These are phyloP conservation scores for Selaginella moellendorffii DNA, from an alignment of 75 land plant genomes.

Conservation along the genomic window DNA sequence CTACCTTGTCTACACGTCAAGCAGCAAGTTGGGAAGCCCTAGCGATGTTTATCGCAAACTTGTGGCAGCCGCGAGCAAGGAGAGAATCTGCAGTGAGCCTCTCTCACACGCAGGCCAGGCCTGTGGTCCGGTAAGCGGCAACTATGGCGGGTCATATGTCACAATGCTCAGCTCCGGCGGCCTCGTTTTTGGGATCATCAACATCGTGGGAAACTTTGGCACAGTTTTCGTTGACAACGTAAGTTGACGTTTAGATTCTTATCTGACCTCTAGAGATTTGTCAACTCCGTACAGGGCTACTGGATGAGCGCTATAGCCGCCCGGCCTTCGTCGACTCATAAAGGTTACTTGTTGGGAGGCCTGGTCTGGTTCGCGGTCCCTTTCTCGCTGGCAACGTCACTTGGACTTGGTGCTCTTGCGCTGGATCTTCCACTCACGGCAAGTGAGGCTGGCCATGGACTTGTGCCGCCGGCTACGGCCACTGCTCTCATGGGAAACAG, in stretches of 20 bases:
- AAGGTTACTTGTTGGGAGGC: constrained; percentile 89
- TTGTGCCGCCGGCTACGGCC: constrained; percentile 91
- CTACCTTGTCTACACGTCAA: constrained; percentile 66
- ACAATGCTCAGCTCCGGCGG: constrained; percentile 96
- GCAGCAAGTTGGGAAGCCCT: constrained; percentile 83
- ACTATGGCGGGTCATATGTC: constrained; percentile 65
- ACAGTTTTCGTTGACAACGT: constrained; percentile 97
- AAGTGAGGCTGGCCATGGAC: constrained; percentile 65
- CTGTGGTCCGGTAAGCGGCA: constrained; percentile 81
- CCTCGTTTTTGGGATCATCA: constrained; percentile 86
- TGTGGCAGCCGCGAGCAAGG: constrained; percentile 35
- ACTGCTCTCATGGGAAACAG: constrained; percentile 83
- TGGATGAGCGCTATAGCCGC: constrained; percentile 92
- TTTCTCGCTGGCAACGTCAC: constrained; percentile 75
- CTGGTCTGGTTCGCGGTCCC: constrained; percentile 97
- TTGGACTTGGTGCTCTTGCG: constrained; percentile 92
- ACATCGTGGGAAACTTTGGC: constrained; percentile 88
- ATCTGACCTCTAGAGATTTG: not conserved
- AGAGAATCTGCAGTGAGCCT: constrained; percentile 52
- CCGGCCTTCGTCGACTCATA: constrained; percentile 84
- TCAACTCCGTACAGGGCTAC: constrained; percentile 51
- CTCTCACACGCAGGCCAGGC: constrained; percentile 49
- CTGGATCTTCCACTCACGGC: constrained; percentile 81
- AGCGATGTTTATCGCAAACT: constrained; percentile 51
- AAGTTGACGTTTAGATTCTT: no score